A percentile compares a stretch with the other conserved stretches of the same genome.
Evolutionary conservation across 768 basidiomycete species (phyloP).

Genomic region (Polyporus arcularius): DNA sequence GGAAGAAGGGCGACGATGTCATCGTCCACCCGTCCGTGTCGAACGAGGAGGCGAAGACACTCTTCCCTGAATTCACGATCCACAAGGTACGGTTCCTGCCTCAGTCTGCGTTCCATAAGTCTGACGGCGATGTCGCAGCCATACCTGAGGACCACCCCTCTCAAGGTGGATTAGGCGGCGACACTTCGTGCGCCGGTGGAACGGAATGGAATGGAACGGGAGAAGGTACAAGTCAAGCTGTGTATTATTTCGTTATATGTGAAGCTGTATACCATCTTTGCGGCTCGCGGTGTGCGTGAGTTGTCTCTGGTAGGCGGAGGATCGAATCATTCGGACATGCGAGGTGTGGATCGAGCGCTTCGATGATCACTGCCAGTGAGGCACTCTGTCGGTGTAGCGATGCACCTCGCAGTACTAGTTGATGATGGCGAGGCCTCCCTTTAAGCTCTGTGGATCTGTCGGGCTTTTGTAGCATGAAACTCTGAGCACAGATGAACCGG

Average conservation of each 20-base stretch:
- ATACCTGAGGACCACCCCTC: constrained; percentile 84
- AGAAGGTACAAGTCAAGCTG: not conserved
- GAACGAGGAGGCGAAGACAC: constrained; percentile 86
- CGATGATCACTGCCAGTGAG: no score
- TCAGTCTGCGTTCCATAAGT: not conserved
- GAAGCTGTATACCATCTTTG: constrained; percentile 4
- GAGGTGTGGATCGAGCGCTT: no score
- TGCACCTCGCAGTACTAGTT: no score
- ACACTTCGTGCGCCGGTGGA: constrained; percentile 62
- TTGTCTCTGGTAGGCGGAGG: no score
- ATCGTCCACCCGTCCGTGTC: constrained; percentile 86
- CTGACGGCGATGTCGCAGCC: constrained; percentile 46
- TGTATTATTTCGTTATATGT: constrained; percentile 3
- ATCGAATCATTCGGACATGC: no score
- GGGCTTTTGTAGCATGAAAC: no score
- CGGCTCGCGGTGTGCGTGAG: no score
- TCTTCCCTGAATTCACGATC: constrained; percentile 82
- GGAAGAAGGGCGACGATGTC: constrained; percentile 91
- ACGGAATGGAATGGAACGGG: constrained; percentile 32
- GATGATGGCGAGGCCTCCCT: no score
- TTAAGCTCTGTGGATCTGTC: no score
- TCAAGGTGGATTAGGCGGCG: constrained; percentile 36
- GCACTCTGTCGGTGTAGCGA: no score
- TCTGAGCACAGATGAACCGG: no score
- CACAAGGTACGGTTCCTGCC: constrained; percentile 62